These are phyloP conservation scores for Talaromyces verruculosus DNA, from an alignment of 2,329 filamentous ascomycete genomes.

Conservation along the genomic window DNA sequence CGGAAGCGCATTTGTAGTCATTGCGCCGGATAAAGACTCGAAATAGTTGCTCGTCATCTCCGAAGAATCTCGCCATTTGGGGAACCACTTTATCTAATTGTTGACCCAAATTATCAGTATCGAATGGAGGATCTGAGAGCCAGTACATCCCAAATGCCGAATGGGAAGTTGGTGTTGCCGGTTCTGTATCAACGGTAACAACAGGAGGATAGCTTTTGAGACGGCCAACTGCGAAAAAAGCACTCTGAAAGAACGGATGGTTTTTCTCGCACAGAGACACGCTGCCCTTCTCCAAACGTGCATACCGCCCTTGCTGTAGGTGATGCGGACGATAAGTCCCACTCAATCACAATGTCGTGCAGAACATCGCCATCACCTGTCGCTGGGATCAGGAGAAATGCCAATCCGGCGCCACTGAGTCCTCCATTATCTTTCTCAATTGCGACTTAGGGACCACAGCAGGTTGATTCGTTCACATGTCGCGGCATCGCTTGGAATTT, in stretches of 20 bases:
- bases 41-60: slow-evolving; percentile 2
- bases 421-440: neutral
- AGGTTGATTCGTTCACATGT: neutral
- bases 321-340: slow-evolving; percentile 1
- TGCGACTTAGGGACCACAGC: neutral
- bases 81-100: neutral
- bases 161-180: neutral
- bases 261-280: slow-evolving; percentile 3
- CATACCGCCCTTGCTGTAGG: neutral
- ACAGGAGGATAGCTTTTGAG: slow-evolving; percentile 6
- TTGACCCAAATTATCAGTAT: neutral
- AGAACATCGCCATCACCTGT: neutral
- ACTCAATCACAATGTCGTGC: slow-evolving; percentile 5
- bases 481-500: slow-evolving; percentile 11
- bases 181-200: neutral
- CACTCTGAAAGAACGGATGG: neutral
- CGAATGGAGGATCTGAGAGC: slow-evolving; percentile 6
- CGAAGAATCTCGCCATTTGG: neutral
- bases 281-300: slow-evolving; percentile 10
- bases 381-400: slow-evolving; percentile 4
- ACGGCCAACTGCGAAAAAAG: slow-evolving; percentile 10
- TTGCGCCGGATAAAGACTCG: slow-evolving; percentile 13
- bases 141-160: slow-evolving; percentile 2
- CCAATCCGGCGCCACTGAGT: slow-evolving; percentile 1
- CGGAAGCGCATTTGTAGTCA: slow-evolving; percentile 7